Evolutionary conservation across 2,329 filamentous ascomycete species (phyloP).

Genomic region (Claviceps fusiformis): DNA sequence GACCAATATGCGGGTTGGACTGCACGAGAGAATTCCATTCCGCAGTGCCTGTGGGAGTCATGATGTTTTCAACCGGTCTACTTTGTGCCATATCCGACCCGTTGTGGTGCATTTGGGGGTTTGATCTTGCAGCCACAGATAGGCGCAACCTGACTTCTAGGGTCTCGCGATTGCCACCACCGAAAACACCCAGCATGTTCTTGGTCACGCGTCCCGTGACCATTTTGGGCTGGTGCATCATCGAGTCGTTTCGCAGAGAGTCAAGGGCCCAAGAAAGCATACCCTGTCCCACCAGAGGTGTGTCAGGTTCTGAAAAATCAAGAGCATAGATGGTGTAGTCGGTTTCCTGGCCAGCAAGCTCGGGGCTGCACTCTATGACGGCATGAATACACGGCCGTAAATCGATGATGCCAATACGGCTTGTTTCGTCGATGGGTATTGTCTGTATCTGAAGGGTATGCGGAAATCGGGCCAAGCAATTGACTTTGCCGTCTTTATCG

Average conservation of each 20-base stretch:
- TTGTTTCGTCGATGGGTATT: slow-evolving; percentile 64
- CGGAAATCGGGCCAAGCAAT: slow-evolving; percentile 77
- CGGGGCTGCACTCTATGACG: slow-evolving; percentile 66
- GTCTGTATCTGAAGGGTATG: slow-evolving; percentile 69
- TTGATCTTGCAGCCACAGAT: slow-evolving; percentile 55
- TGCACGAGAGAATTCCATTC: slow-evolving; percentile 72
- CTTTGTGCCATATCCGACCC: slow-evolving; percentile 10
- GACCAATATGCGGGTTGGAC: slow-evolving; percentile 46
- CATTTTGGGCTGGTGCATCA: slow-evolving; percentile 50
- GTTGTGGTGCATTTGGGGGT: slow-evolving; percentile 15
- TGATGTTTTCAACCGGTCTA: slow-evolving; percentile 20
- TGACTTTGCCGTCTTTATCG: slow-evolving; percentile 74
- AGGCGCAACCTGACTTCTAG: slow-evolving; percentile 87
- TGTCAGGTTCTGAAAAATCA: slow-evolving; percentile 92
- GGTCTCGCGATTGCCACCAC: slow-evolving; percentile 71
- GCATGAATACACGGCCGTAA: slow-evolving; percentile 77
- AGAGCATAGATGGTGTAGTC: slow-evolving; percentile 97
- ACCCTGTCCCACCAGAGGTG: slow-evolving; percentile 85
- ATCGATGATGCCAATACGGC: slow-evolving; percentile 75
- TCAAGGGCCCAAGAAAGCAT: slow-evolving; percentile 76
- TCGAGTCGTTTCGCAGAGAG: slow-evolving; percentile 21
- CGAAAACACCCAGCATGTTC: slow-evolving; percentile 73
- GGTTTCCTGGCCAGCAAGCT: slow-evolving; percentile 53
- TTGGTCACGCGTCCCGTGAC: slow-evolving; percentile 85
- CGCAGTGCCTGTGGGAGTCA: slow-evolving; percentile 46